Evolutionary conservation across 441 rosid species (phyloP), one percentile per base, ranked within the genome.

Genomic region (Hypseocharis bilobata): DNA sequence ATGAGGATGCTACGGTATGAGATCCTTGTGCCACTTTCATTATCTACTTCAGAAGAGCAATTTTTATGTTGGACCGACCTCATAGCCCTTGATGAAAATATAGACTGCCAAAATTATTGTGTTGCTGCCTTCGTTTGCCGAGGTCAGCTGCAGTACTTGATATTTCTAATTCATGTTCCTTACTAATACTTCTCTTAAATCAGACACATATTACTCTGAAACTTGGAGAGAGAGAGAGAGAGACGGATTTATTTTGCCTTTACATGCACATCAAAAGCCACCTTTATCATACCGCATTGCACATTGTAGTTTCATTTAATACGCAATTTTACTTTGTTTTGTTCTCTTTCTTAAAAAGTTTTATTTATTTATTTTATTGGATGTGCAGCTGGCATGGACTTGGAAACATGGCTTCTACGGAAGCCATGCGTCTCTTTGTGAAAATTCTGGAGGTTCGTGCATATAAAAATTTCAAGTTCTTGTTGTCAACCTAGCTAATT

Each of bases 381-480:
- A 49, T 49, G 2, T 78, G 82, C 80, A 91, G 99, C 77, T 91
- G 99, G 99, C 83, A 94, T 73, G 92, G 88, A 69, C 97, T 95
- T 14, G 98, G 90, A 59, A 82, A 82, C 74, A 91, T 95, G 99
- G 88, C 83, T 52, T 67, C 91, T 36, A 80, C 95, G 27, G 99
- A 92, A 83, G 98, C 98, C n/a, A 95, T 95, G 99, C 98, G 97
- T 60, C 99, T 94, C 60, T 94, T 94, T 81, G 98, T 91, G 82
- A 94, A 94, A 81, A 87, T 94, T 72, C 74, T 94, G 74, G 99
- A 94, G 99, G 99, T 89, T 63, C 69, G 29, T 32, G 29, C 66
- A 67, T 63, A 30, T 72, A 45, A 58, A 1, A 14, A 64, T 67
- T 69, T 60, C 51, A 60, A 36, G 14, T 72, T 52, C 7, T 27